A percentile compares a stretch with the other conserved stretches of the same genome.
Conservation (phyloP, 2,329 filamentous ascomycete species). For the Curvularia verruculosa region DNA sequence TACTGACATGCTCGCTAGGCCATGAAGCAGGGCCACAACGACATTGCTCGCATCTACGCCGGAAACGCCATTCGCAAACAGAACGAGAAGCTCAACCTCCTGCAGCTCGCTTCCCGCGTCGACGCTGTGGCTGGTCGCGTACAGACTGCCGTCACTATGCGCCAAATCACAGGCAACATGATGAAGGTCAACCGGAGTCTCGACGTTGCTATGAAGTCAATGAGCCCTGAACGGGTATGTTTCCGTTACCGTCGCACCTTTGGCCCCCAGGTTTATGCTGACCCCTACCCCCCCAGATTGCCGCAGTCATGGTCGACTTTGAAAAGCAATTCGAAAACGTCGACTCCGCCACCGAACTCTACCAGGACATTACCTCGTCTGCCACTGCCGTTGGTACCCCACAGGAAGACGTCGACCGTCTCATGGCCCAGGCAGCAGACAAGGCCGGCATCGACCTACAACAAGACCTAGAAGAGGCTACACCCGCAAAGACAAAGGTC, state of each 20-base stretch:
- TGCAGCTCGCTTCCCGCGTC: conserved; percentile 63
- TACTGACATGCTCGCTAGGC: conserved; percentile 51
- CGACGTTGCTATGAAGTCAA: conserved; percentile 67
- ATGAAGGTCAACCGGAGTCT: conserved; percentile 67
- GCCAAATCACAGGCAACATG: conserved; percentile 66
- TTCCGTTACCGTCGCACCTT: not conserved
- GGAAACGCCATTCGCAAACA: conserved; percentile 68
- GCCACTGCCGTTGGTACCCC: conserved; percentile 76
- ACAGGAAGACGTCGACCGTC: conserved; percentile 84
- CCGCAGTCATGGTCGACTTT: conserved; percentile 70
- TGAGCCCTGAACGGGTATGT: conserved; percentile 66
- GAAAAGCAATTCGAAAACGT: conserved; percentile 63
- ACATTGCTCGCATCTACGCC: conserved; percentile 68
- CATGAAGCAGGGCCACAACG: conserved; percentile 64
- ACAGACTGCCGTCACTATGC: conserved; percentile 69
- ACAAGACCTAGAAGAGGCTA: conserved; percentile 70
- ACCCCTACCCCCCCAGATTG: conserved; percentile 58
- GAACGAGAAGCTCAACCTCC: conserved; percentile 66
- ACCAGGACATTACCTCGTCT: conserved; percentile 82
- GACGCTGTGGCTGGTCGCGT: conserved; percentile 65
- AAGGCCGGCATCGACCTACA: conserved; percentile 84
- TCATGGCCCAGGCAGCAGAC: conserved; percentile 85
- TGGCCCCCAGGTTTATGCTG: not conserved
- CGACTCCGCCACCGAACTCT: conserved; percentile 67
- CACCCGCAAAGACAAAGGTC: conserved; percentile 61